These are phyloP conservation scores for Leccinellum albellum DNA, from an alignment of 768 basidiomycete genomes.

Conservation along the genomic window DNA sequence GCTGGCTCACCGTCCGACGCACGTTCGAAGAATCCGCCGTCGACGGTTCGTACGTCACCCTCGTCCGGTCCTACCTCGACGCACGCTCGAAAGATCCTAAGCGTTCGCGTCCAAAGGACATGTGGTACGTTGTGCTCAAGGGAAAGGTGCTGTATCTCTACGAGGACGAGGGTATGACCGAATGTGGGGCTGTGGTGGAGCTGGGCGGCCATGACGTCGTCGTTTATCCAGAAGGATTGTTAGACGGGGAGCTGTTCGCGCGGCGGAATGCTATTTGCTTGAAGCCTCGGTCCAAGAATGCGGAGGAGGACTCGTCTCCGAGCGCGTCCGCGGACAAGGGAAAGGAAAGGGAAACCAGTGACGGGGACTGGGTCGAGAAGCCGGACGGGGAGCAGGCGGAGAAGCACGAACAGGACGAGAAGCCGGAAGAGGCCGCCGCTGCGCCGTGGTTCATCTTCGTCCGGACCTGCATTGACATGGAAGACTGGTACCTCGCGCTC, in stretches of 20 bases:
- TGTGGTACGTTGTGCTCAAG: slow-evolving; percentile 91
- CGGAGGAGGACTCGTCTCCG: slow-evolving; percentile 37
- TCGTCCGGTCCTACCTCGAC: slow-evolving; percentile 77
- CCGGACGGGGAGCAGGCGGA: not conserved
- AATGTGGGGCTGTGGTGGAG: slow-evolving; percentile 90
- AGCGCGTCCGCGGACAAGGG: slow-evolving; percentile 42
- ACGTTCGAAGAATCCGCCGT: slow-evolving; percentile 65
- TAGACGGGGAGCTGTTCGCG: slow-evolving; percentile 88
- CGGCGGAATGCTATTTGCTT: slow-evolving; percentile 87
- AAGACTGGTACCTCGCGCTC: slow-evolving; percentile 91
- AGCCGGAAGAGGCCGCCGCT: slow-evolving; percentile 42
- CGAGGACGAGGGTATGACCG: slow-evolving; percentile 87
- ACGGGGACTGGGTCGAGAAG: not conserved
- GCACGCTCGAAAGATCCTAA: slow-evolving; percentile 82
- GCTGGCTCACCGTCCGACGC: slow-evolving; percentile 79
- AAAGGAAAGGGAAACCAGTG: not conserved
- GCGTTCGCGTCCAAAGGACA: slow-evolving; percentile 81
- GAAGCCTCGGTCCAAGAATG: slow-evolving; percentile 43
- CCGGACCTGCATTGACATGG: slow-evolving; percentile 86
- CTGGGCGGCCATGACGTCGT: slow-evolving; percentile 73
- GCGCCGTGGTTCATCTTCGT: slow-evolving; percentile 94
- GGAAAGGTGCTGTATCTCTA: slow-evolving; percentile 89
- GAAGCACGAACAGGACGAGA: slow-evolving; percentile 22
- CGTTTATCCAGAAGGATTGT: slow-evolving; percentile 68
- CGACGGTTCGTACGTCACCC: slow-evolving; percentile 72